Evolutionary conservation across 495 filamentous ascomycete species (phyloP), one percentile per base, ranked within the genome.

Genomic region (Parathielavia appendiculata): DNA sequence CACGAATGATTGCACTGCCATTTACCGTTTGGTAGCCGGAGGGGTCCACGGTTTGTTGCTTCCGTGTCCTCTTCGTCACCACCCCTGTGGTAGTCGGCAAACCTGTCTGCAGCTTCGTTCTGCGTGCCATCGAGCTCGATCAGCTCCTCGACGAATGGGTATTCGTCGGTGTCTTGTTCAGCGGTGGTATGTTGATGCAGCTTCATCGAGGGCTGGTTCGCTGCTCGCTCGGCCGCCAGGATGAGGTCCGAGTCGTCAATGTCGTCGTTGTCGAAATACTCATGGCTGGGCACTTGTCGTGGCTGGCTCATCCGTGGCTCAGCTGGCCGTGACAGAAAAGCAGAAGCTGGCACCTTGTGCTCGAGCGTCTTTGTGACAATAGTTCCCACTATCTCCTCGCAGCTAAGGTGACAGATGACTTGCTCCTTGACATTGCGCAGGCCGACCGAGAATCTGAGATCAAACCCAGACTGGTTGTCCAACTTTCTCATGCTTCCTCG

Each of bases 311-410:
- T 22, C 8, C 40, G 11, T 19, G 20, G 30, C n/a, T 41, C 56
- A 41, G 45, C 30, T 40, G 19, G 52, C 2, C 34, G 43, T 14
- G 61, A 32, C 32, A 75, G 73, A 65, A 92, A 92, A 1, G 76
- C 65, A 0, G 76, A 77, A 0, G 71, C 59, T 3, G 84, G 80
- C 53, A 95, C 67, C 38, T 82, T 72, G 22, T 83, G 86, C 40
- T 82, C 82, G 11, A 96, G 62, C 11, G 79, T 72, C 41, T 81
- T 83, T 32, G 76, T 75, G 44, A 83, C 77, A 56, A 82, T 69
- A 0, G 95, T 97, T 3, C 92, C 95, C 60, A 92, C 90, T 60
- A 97, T 88, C 40, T 90, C 88, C 70, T 97, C 92, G 62, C 93
- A 97, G 72, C 87, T 88, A 13, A 90, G 79, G 69, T 90, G 83